Percentiles rank a stretch among this genome's conserved stretches.
phyloP scores from a whole-genome alignment of 139 green algal genomes.

The Coelastrella sp. region DNA sequence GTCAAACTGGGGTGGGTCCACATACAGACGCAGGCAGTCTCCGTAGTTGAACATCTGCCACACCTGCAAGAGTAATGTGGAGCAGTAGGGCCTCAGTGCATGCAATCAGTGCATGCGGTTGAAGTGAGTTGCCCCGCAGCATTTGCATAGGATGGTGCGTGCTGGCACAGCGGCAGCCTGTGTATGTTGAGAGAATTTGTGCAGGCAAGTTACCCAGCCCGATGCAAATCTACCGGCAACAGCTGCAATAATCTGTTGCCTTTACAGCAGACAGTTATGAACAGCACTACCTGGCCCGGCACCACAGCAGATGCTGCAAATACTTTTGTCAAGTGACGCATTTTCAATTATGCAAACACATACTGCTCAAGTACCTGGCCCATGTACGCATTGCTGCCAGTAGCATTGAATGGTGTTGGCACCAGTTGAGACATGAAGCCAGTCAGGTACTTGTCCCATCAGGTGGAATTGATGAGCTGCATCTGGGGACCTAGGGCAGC shows the following conservation, averaged over 20 bases:
- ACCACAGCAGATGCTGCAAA: too few relatives aligned
- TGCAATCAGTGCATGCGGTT: neutral
- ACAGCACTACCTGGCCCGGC: too few relatives aligned
- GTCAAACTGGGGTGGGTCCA: neutral
- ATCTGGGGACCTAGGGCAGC: conserved; percentile 19
- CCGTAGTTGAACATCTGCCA: conserved; percentile 48
- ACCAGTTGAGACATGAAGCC: conserved; percentile 13
- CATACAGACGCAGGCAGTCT: conserved; percentile 23
- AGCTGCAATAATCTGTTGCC: too few relatives aligned
- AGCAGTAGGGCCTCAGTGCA: neutral
- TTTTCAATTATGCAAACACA: too few relatives aligned
- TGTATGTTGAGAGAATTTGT: too few relatives aligned
- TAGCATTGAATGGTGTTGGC: neutral
- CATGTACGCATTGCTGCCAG: neutral
- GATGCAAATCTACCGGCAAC: too few relatives aligned
- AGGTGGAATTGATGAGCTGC: conserved; percentile 23
- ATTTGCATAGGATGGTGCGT: too few relatives aligned
- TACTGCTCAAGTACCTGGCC: neutral
- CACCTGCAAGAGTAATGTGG: neutral
- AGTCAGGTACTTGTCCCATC: neutral
- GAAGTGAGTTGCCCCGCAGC: too few relatives aligned
- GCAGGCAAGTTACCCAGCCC: too few relatives aligned
- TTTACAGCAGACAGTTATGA: too few relatives aligned
- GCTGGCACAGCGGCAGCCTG: too few relatives aligned
- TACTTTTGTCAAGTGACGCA: too few relatives aligned